Conservation (phyloP, 305 asterid species). For the Withania somnifera region DNA sequence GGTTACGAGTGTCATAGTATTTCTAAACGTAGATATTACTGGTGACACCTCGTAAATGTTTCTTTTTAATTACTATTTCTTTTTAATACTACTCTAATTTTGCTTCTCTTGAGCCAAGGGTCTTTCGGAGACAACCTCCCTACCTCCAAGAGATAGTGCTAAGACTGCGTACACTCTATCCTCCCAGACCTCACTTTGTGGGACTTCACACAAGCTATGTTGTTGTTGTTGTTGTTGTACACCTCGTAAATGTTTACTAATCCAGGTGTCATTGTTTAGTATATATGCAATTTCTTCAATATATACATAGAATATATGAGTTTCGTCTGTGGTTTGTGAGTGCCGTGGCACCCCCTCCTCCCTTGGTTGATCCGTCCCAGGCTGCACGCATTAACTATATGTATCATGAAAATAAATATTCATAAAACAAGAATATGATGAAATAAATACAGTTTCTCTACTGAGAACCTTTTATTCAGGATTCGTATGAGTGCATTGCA, state of each 20-base stretch:
- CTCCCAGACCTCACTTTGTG: too few species aligned
- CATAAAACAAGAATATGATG: neutral
- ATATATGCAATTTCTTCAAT: neutral
- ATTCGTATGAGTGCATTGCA: neutral
- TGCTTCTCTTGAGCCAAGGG: too few species aligned
- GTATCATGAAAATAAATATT: neutral
- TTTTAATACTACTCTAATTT: too few species aligned
- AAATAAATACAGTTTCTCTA: neutral
- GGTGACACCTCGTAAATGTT: neutral
- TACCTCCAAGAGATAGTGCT: too few species aligned
- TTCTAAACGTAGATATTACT: neutral
- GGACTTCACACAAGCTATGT: too few species aligned
- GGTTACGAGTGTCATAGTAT: neutral
- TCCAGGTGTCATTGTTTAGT: neutral
- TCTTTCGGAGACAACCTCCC: too few species aligned
- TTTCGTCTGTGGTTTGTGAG: neutral
- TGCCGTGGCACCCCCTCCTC: neutral
- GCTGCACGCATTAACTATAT: neutral
- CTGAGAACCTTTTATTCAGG: neutral
- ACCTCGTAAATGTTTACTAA: neutral
- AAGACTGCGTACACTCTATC: too few species aligned
- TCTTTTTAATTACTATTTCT: too few species aligned
- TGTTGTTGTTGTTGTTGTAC: too few species aligned
- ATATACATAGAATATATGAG: neutral
- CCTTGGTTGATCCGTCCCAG: neutral